Evolutionary conservation across 495 filamentous ascomycete species (phyloP), one percentile per base, ranked within the genome.

Genomic region (Aspergillus coremiiformis): DNA sequence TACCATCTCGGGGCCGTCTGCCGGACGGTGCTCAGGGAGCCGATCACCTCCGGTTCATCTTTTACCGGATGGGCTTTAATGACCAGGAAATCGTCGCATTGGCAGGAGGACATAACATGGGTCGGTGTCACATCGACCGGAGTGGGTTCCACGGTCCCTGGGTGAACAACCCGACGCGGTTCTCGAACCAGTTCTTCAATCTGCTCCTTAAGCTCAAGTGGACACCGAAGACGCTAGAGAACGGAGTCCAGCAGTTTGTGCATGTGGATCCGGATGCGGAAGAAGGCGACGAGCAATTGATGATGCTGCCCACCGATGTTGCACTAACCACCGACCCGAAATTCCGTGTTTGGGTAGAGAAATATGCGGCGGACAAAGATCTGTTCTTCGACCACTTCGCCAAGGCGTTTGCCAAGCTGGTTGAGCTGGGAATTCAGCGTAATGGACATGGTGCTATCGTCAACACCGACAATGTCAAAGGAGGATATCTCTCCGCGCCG

Each of bases 71-170:
- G 81, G 79, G 81, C n/a, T 83, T 84, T 67, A 73, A 75, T 54
- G 79, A 85, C 56, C 77, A 76, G 59, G 79, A 85, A 65, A 83
- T 83, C 42, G 81, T 85, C 3, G 81, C 79, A 20, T 53, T 83
- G 58, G 55, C 70, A 10, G 80, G 82, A n/a, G 82, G 79, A 49
- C 80, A 84, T 55, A 84, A 76, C 51, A 66, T 84, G 5, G 79
- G 79, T 1, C 70, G 81, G n/a, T 82, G 79, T 60, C 80, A 84
- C 57, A 62, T 51, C n/a, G 78, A 84, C 57, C 73, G 80, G 14
- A 77, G 71, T 30, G 82, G 81, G 11, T 85, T 83, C 58, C 68
- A 81, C 32, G 80, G 80, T 0, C 71, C 79, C 39, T 84, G 81
- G 82, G 79, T 83, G 45, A 80, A 81, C 53, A 82, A 79, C 59